Base-by-base conservation (phyloP, 2,329 filamentous ascomycete species). In the Cytospora schulzeri region DNA sequence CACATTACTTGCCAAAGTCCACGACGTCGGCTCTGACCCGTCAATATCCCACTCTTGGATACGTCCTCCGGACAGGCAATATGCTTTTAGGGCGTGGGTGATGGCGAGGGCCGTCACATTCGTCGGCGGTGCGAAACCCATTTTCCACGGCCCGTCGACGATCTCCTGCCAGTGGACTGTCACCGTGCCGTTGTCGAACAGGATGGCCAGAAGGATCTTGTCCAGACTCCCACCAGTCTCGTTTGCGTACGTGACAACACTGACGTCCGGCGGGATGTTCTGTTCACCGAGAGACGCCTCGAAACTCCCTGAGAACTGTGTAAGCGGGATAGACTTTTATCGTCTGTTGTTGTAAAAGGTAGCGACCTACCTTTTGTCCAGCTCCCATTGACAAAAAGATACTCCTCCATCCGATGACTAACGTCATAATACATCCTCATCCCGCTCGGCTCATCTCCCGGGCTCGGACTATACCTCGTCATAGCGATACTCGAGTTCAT, bases 381-480 rank as follows among this genome's bases (percentile, higher is more conserved):
- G 15, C 33, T 61, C 14, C 59, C 59, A 29, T 61, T 45, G 33
- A 54, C 59, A 8, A 61, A 53, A 19, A 48, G 24, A 48, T 61
- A 61, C 26, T 55, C 59, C 35, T 61, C 51, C 51, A 61, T 24
- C 59, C 45, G 26, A 26, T 61, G 59, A 33, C 59, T 61, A 51
- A 55, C 59, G 17, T 61, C 59, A 28, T 61, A 61, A 41, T 61
- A 61, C 59, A 61, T 54, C 26, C 33, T 35, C 59, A 54, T 61
- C 7, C 59, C 59, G 22, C 50, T 61, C 14, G 59, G 59, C 51
- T 54, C 59, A 6, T 9, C n/a, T 19, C 51, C 59, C 0, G 35
- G 59, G 19, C 35, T 51, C 22, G 59, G 59, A 4, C 50, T 54
- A 48, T 45, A 61, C 35, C 59, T 29, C 26, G 59, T 61, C 51